Evolutionary conservation across 106 monocot species (phyloP).

Genomic region (Platanthera guangdongensis): DNA sequence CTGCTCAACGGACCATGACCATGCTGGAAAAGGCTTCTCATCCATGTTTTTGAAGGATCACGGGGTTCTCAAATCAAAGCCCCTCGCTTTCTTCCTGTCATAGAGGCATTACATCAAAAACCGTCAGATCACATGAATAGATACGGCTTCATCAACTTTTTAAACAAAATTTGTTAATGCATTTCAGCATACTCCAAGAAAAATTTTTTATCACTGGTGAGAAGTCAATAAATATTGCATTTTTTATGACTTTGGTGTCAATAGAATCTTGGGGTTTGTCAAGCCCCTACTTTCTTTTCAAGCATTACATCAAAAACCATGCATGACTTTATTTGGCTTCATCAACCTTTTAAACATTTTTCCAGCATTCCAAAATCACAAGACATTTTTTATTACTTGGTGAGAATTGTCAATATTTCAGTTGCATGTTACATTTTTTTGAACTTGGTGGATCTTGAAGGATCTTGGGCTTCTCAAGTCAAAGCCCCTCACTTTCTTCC

Average conservation of each 20-base stretch:
- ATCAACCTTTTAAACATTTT: neutral
- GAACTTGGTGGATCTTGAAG: neutral
- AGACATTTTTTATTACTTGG: neutral
- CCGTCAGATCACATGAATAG: neutral
- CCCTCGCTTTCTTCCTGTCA: neutral
- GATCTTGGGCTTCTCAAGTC: neutral
- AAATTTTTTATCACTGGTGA: too few species aligned
- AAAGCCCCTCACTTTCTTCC: neutral
- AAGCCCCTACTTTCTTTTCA: too few species aligned
- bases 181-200: neutral
- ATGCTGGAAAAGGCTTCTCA: conserved; percentile 44
- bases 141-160: neutral
- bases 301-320: too few species aligned
- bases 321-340: too few species aligned
- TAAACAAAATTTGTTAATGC: neutral
- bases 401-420: neutral
- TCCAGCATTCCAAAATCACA: neutral
- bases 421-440: neutral
- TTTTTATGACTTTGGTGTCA: too few species aligned
- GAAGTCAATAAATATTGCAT: too few species aligned
- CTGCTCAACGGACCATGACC: conserved; percentile 47
- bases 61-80: neutral
- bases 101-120: conserved; percentile 11
- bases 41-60: conserved; percentile 23
- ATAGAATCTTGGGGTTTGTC: too few species aligned